A percentile compares a stretch with the other conserved stretches of the same genome.
phyloP scores from a whole-genome alignment of 1,284 basidiomycete genomes.

The Wolfiporia cocos region DNA sequence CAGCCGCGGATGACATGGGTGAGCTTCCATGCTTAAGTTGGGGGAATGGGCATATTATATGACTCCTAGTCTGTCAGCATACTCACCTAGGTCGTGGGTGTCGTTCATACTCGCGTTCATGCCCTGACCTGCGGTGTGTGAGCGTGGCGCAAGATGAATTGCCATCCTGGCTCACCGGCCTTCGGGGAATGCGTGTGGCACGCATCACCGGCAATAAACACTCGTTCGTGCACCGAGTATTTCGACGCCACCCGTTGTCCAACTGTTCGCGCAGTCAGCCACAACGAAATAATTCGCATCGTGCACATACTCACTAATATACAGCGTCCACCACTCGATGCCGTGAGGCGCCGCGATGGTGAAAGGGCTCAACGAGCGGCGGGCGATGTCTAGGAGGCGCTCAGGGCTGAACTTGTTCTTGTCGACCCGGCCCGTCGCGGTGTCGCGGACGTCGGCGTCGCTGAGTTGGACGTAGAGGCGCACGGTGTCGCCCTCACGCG shows the following conservation, averaged over 20 bases:
- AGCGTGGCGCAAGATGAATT: not conserved
- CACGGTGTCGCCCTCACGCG: constrained; percentile 66
- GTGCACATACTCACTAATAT: constrained; percentile 38
- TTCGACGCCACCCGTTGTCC: constrained; percentile 73
- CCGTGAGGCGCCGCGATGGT: constrained; percentile 48
- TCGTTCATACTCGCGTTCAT: constrained; percentile 82
- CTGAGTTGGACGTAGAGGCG: constrained; percentile 74
- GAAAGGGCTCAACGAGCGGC: constrained; percentile 66
- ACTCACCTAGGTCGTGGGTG: constrained; percentile 65
- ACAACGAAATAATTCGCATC: not conserved
- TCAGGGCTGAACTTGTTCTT: constrained; percentile 54
- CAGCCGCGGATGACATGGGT: constrained; percentile 66
- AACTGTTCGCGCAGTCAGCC: constrained; percentile 29
- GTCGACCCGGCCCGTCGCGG: constrained; percentile 55
- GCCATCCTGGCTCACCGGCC: not conserved
- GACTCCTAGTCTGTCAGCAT: no score
- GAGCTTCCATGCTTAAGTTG: constrained; percentile 83
- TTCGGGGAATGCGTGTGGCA: constrained; percentile 1
- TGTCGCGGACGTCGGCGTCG: constrained; percentile 41
- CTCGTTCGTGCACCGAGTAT: constrained; percentile 61
- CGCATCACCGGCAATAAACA: constrained; percentile 51
- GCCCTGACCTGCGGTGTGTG: constrained; percentile 57
- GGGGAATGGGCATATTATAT: no score
- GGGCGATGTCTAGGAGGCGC: constrained; percentile 59
- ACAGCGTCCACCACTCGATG: constrained; percentile 81